These are phyloP conservation scores for Naganishia sp. DNA, from an alignment of 1,284 basidiomycete species.

Conservation along the genomic window DNA sequence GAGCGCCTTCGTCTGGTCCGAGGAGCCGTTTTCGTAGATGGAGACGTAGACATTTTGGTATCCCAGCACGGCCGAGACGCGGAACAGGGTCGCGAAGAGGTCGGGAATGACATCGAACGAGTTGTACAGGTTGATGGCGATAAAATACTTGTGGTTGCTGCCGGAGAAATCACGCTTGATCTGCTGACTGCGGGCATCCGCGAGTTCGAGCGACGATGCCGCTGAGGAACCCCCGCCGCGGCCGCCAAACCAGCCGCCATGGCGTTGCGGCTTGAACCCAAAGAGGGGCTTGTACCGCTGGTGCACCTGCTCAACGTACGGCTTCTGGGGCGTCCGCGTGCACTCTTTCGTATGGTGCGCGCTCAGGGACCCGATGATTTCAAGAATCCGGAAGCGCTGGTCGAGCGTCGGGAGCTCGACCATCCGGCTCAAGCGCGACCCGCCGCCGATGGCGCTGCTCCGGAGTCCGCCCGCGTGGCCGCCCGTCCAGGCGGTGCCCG, in stretches of 20 bases:
- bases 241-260: conserved; percentile 62
- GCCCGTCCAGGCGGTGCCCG: conserved; percentile 33
- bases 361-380: conserved; percentile 78
- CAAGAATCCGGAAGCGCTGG: conserved; percentile 78
- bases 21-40: conserved; percentile 96
- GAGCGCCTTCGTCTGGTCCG: conserved; percentile 93
- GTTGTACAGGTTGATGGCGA: conserved; percentile 96
- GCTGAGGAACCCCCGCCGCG: conserved; percentile 14
- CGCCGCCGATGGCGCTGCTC: conserved; percentile 26
- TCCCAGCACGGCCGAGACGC: conserved; percentile 80
- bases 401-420: conserved; percentile 58
- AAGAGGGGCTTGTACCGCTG: conserved; percentile 80
- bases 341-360: conserved; percentile 90
- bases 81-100: conserved; percentile 92
- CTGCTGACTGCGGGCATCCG: conserved; percentile 48
- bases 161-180: conserved; percentile 49
- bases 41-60: conserved; percentile 96
- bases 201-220: conserved; percentile 9
- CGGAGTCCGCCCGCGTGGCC: conserved; percentile 25
- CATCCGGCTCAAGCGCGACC: conserved; percentile 30
- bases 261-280: conserved; percentile 67
- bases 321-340: conserved; percentile 74
- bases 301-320: conserved; percentile 77
- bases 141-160: conserved; percentile 90
- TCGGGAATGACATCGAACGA: conserved; percentile 98